Evolutionary conservation across 805 yeast species (phyloP), one percentile per base, ranked within the genome.

Genomic region (Candida gorgasii): DNA sequence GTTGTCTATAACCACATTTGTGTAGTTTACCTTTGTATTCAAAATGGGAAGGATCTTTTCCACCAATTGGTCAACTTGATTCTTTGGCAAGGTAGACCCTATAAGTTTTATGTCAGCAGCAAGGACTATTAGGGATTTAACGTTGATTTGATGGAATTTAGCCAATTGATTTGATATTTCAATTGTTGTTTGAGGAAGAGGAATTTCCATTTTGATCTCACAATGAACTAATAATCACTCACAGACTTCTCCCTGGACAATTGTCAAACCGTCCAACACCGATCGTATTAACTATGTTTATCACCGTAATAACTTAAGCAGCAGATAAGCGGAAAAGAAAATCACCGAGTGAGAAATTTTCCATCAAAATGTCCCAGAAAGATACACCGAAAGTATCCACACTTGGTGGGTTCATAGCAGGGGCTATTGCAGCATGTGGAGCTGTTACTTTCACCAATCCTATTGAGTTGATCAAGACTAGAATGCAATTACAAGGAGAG

Each of bases 371-470:
- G 37, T 34, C 37, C 28, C 28, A 20, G 3, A 48, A 51, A 34
- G 52, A 47, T 33, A 46, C 51, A 6, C 46, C 57, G 50, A 69
- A 76, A 50, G 75, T 84, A 15, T 73, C 83, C 29, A 80, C 87
- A 3, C 50, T 73, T 9, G 95, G 95, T 15, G 95, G 96, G 1
- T 89, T 90, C 54, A 55, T 82, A 4, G 96, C 97, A 3, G 97
- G 97, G 43, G 96, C 93, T 7, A 45, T 86, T 12, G 99, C 99
- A 2, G 97, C 98, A 2, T 90, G 98, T 70, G 93, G 95, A 42
- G 98, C 99, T 0, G 99, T 93, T 34, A 92, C 97, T 0, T 83
- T 92, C 59, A 90, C 98, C 3, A 93, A 93, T 61, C 99, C 99
- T 5, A 84, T 93, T 49, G 99, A 93, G 64, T 72, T 93, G 48